These are phyloP conservation scores for Penicillium sp. DNA, from an alignment of 2,329 filamentous ascomycete species.

Conservation along the genomic window DNA sequence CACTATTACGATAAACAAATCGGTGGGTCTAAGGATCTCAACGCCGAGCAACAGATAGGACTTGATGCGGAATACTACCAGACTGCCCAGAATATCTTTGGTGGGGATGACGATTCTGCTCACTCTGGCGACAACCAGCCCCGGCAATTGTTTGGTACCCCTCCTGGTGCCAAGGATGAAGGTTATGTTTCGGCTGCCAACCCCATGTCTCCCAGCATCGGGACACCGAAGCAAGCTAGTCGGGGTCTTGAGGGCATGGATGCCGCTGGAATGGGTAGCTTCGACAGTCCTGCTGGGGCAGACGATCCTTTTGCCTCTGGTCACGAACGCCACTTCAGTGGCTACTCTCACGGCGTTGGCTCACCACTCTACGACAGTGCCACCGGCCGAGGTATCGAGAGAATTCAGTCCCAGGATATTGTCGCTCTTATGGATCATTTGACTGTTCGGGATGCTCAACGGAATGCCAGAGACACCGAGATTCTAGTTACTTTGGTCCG, in stretches of 20 bases:
- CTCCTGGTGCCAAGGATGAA: constrained; percentile 71
- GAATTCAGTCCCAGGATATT: constrained; percentile 94
- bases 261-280: constrained; percentile 51
- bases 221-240: constrained; percentile 46
- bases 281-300: constrained; percentile 48
- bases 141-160: constrained; percentile 48
- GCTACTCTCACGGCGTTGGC: constrained; percentile 85
- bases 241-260: constrained; percentile 55
- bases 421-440: constrained; percentile 98
- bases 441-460: constrained; percentile 92
- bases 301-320: constrained; percentile 66
- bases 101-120: constrained; percentile 39
- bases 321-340: constrained; percentile 68
- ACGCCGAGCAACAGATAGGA: constrained; percentile 54
- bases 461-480: constrained; percentile 93
- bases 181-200: constrained; percentile 82
- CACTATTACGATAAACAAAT: constrained; percentile 37
- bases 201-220: constrained; percentile 51
- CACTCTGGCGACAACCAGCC: constrained; percentile 36
- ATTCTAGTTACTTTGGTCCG: constrained; percentile 92
- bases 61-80: constrained; percentile 65
- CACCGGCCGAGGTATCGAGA: constrained; percentile 81
- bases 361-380: constrained; percentile 89
- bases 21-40: constrained; percentile 55
- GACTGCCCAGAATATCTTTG: constrained; percentile 41